A percentile compares a stretch with the other conserved stretches of the same genome.
These are phyloP conservation scores for Dothideomycetes sp. DNA, from an alignment of 2,329 filamentous ascomycete species.

Conservation along the genomic window DNA sequence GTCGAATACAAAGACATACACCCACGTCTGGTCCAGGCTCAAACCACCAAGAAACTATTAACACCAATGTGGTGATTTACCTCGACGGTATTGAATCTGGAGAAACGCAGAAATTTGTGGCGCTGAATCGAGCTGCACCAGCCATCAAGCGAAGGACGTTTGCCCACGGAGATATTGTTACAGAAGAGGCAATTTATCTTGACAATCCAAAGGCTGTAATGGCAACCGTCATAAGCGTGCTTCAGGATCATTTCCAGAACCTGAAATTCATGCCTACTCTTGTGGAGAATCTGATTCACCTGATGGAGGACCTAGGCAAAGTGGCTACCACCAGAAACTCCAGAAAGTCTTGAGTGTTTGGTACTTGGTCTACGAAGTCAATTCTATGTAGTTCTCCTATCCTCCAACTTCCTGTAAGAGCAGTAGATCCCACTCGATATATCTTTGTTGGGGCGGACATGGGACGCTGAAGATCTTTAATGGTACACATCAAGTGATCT, in stretches of 20 bases:
- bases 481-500: no score
- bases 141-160: conserved; percentile 33
- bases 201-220: conserved; percentile 47
- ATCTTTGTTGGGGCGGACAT: no score
- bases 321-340: not conserved
- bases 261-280: conserved; percentile 38
- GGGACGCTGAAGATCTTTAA: no score
- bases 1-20: conserved; percentile 11
- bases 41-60: no score
- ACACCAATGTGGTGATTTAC: conserved; percentile 7
- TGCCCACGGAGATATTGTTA: conserved; percentile 14
- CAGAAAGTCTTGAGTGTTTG: no score
- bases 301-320: conserved; percentile 44
- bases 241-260: conserved; percentile 35
- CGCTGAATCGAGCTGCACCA: conserved; percentile 43
- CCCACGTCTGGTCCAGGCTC: not conserved
- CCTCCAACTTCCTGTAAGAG: no score
- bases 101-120: conserved; percentile 46
- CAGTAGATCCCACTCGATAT: no score
- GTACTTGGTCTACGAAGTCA: no score
- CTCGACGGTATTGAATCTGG: conserved; percentile 45
- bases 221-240: conserved; percentile 44
- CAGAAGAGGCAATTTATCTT: conserved; percentile 23
- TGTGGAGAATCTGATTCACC: conserved; percentile 52
- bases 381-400: no score